Conservation (phyloP, 768 basidiomycete species). For the Lepiota venenata region DNA sequence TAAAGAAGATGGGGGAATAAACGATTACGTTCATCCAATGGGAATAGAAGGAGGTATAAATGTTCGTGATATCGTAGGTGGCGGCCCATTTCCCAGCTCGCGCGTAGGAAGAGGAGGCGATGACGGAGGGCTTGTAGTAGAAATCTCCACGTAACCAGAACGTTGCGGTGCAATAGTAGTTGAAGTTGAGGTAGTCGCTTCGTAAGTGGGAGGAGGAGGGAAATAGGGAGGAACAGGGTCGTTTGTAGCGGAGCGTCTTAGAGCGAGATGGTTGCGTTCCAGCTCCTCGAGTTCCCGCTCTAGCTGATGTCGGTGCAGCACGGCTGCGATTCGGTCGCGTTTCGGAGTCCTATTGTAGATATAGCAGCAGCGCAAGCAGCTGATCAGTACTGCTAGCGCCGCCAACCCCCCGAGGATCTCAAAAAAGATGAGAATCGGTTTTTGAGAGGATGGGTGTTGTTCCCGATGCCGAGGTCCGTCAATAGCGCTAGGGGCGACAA, state of each 20-base stretch:
- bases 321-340: slow-evolving; percentile 40
- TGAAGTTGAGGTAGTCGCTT: slow-evolving; percentile 7
- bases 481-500: slow-evolving; percentile 12
- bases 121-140: slow-evolving; percentile 13
- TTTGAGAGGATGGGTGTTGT: slow-evolving; percentile 19
- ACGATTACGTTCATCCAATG: slow-evolving; percentile 14
- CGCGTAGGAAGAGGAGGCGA: slow-evolving; percentile 1
- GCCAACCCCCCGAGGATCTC: slow-evolving; percentile 42
- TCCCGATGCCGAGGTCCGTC: slow-evolving; percentile 5
- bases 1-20: background rate
- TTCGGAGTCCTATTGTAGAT: slow-evolving; percentile 41
- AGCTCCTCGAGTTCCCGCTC: slow-evolving; percentile 50
- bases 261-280: slow-evolving; percentile 30
- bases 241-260: slow-evolving; percentile 25
- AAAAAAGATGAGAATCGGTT: slow-evolving; percentile 39
- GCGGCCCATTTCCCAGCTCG: background rate
- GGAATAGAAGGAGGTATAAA: slow-evolving; percentile 16
- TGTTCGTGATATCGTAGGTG: slow-evolving; percentile 11
- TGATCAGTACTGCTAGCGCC: slow-evolving; percentile 29
- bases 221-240: slow-evolving; percentile 53
- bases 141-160: slow-evolving; percentile 14
- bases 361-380: slow-evolving; percentile 37
- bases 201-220: slow-evolving; percentile 47
- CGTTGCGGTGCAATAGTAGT: background rate
- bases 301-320: slow-evolving; percentile 41